Conservation (phyloP, 768 basidiomycete genomes). For the Agrocybe praecox region DNA sequence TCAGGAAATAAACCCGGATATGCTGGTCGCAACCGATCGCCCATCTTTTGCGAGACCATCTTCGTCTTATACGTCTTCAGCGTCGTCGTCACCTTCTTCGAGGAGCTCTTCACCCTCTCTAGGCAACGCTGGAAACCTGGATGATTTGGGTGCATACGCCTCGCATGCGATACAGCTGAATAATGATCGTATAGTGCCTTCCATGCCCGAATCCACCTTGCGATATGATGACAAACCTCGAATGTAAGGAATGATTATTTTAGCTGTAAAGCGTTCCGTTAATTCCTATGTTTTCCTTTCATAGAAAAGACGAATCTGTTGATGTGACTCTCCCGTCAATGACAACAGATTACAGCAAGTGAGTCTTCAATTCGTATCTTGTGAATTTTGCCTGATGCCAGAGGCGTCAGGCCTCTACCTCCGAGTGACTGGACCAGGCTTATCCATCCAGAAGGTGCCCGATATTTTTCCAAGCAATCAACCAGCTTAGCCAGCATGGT, state of each 20-base stretch:
- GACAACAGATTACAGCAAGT: conserved; percentile 12
- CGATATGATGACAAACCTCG: conserved; percentile 23
- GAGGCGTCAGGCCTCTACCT: conserved; percentile 17
- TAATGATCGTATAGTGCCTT: conserved; percentile 7
- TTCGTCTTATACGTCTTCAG: background rate
- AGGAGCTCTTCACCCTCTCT: background rate
- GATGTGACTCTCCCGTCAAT: conserved; percentile 8
- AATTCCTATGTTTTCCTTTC: background rate
- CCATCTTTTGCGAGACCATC: background rate
- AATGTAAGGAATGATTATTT: conserved; percentile 16
- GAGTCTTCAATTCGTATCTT: background rate
- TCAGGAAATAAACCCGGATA: background rate
- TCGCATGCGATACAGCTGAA: background rate
- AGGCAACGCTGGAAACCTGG: background rate
- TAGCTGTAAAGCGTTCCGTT: background rate
- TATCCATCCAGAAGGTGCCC: conserved; percentile 62
- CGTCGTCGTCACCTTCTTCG: background rate
- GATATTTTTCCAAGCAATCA: conserved; percentile 51
- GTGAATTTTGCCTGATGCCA: background rate
- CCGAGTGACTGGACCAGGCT: conserved; percentile 47
- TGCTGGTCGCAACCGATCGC: background rate
- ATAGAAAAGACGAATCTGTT: conserved; percentile 2
- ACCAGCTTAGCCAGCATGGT: conserved; percentile 31
- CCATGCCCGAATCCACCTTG: conserved; percentile 19
- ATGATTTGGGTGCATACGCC: background rate